phyloP scores from a whole-genome alignment of 2,329 filamentous ascomycete genomes.

The Metarhizium guizhouense region DNA sequence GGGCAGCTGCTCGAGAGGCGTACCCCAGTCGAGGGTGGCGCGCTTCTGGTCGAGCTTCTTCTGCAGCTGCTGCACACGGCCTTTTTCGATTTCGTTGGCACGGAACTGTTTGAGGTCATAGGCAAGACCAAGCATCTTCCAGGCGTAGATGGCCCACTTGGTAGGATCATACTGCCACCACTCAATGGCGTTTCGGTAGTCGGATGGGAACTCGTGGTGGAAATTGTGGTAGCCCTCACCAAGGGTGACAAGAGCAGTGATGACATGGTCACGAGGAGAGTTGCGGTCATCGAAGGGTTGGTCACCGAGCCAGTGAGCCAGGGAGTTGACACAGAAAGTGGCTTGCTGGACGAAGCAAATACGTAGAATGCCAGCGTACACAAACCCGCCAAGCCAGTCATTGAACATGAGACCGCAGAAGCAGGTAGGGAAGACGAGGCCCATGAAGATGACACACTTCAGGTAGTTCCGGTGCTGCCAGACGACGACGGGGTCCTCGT shows the following conservation, averaged over 20 bases:
- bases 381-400: slow-evolving; percentile 73
- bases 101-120: slow-evolving; percentile 88
- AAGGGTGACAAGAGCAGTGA: slow-evolving; percentile 77
- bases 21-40: slow-evolving; percentile 74
- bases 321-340: slow-evolving; percentile 86
- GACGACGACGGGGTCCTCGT: slow-evolving; percentile 75
- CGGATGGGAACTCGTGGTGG: slow-evolving; percentile 89
- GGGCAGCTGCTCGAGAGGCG: slow-evolving; percentile 74
- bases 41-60: slow-evolving; percentile 92
- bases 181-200: slow-evolving; percentile 85
- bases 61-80: slow-evolving; percentile 77
- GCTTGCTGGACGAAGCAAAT: slow-evolving; percentile 89
- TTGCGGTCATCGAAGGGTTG: slow-evolving; percentile 91
- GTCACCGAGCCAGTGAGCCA: slow-evolving; percentile 85
- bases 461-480: slow-evolving; percentile 86
- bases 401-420: slow-evolving; percentile 72
- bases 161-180: slow-evolving; percentile 91
- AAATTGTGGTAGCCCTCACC: slow-evolving; percentile 93
- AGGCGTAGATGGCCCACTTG: slow-evolving; percentile 79
- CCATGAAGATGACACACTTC: slow-evolving; percentile 71
- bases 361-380: slow-evolving; percentile 78
- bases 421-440: slow-evolving; percentile 63
- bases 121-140: slow-evolving; percentile 77
- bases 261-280: slow-evolving; percentile 78
- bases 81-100: slow-evolving; percentile 87